phyloP scores from a whole-genome alignment of 2,329 filamentous ascomycete species.

The Fusarium sp. region DNA sequence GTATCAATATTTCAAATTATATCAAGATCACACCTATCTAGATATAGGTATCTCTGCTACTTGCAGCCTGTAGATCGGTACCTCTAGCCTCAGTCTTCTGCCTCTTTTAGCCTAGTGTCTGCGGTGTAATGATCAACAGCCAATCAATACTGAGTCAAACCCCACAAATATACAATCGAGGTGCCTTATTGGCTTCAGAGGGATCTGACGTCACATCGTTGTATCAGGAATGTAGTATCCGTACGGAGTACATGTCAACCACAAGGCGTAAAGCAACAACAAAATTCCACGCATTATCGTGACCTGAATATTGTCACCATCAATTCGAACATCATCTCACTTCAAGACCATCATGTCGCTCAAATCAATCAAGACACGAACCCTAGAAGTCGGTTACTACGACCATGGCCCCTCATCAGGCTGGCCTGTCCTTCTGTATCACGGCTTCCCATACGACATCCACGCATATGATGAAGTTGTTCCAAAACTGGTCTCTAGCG shows the following conservation, averaged over 20 bases:
- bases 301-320: fast-evolving
- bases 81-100: too few species aligned
- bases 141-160: too few species aligned
- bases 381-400: background rate
- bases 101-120: too few species aligned
- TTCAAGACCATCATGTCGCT: background rate
- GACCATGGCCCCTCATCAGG: background rate
- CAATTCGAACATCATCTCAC: too few species aligned
- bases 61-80: too few species aligned
- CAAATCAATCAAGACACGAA: background rate
- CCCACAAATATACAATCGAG: too few species aligned
- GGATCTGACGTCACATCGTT: background rate
- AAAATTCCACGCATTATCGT: background rate
- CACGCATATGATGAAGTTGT: constrained; percentile 6
- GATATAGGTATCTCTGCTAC: too few species aligned
- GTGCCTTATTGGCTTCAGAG: too few species aligned
- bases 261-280: background rate
- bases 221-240: too few species aligned
- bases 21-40: too few species aligned
- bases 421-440: constrained; percentile 7
- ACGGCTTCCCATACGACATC: constrained; percentile 9
- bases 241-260: background rate
- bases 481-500: background rate
- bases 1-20: too few species aligned
- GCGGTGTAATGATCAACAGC: too few species aligned